A percentile compares a stretch with the other conserved stretches of the same genome.
Evolutionary conservation across 805 yeast genomes (phyloP).

Genomic region (Jamesozyma piceae): DNA sequence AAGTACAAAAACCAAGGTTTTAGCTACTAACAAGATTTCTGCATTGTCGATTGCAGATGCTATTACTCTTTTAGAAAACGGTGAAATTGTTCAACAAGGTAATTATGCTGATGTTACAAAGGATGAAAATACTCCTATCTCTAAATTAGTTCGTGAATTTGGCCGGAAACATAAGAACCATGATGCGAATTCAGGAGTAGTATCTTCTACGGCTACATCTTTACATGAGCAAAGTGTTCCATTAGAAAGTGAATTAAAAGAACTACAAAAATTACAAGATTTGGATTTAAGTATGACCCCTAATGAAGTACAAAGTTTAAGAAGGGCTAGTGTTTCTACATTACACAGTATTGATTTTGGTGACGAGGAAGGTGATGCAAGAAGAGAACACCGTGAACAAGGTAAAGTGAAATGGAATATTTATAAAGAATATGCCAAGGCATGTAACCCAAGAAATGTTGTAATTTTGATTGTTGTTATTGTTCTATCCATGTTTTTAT

Average conservation of each 20-base stretch:
- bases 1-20: slow-evolving; percentile 59
- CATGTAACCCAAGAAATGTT: slow-evolving; percentile 70
- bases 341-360: slow-evolving; percentile 28
- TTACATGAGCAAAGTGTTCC: slow-evolving; percentile 23
- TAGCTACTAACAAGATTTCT: slow-evolving; percentile 81
- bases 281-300: slow-evolving; percentile 19
- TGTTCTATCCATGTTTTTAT: slow-evolving; percentile 47
- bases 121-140: slow-evolving; percentile 39
- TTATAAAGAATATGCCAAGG: slow-evolving; percentile 73
- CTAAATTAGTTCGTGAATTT: slow-evolving; percentile 49
- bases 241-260: slow-evolving; percentile 25
- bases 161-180: slow-evolving; percentile 37
- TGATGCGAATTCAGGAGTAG: neutral
- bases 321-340: slow-evolving; percentile 52
- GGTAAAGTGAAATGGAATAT: slow-evolving; percentile 90
- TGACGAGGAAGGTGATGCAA: slow-evolving; percentile 29
- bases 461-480: slow-evolving; percentile 45
- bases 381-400: slow-evolving; percentile 76
- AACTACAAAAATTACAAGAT: slow-evolving; percentile 22
- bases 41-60: slow-evolving; percentile 68
- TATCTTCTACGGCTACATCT: slow-evolving; percentile 8
- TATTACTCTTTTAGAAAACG: slow-evolving; percentile 60
- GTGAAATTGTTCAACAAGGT: slow-evolving; percentile 60
- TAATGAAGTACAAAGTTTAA: slow-evolving; percentile 35
- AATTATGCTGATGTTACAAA: slow-evolving; percentile 42